These are phyloP conservation scores for Acmispon strigosus DNA, from an alignment of 306 rosid genomes.

Conservation along the genomic window DNA sequence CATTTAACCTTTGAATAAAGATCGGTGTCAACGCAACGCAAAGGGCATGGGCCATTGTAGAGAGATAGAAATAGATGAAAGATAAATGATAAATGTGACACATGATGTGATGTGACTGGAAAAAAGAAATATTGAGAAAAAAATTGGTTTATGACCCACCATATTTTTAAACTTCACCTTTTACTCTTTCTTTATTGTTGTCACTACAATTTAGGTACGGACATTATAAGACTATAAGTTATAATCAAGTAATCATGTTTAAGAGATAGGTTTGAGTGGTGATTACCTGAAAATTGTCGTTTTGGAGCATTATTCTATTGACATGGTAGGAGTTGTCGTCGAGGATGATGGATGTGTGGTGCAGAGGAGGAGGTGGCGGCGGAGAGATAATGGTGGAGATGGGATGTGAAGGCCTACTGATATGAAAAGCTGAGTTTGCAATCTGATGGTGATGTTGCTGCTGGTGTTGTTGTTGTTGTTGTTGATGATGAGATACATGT, in stretches of 20 bases:
- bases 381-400: constrained; percentile 72
- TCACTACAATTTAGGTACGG: neutral
- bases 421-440: constrained; percentile 54
- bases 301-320: constrained; percentile 69
- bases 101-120: no score
- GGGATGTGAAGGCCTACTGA: constrained; percentile 62
- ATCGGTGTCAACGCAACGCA: no score
- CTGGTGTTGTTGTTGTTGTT: constrained; percentile 31
- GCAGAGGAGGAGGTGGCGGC: constrained; percentile 72
- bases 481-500: constrained; percentile 34
- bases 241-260: neutral
- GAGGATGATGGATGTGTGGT: constrained; percentile 70
- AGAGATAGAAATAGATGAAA: no score
- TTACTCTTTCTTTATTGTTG: neutral
- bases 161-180: no score
- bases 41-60: no score
- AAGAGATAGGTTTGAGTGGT: neutral
- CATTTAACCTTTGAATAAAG: no score
- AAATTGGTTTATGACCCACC: no score
- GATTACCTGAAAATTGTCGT: constrained; percentile 68
- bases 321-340: constrained; percentile 67
- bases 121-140: no score
- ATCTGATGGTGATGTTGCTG: constrained; percentile 27
- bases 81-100: no score
- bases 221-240: no score